phyloP scores from a whole-genome alignment of 2,329 filamentous ascomycete species.

The Trichoderma afroharzianum region DNA sequence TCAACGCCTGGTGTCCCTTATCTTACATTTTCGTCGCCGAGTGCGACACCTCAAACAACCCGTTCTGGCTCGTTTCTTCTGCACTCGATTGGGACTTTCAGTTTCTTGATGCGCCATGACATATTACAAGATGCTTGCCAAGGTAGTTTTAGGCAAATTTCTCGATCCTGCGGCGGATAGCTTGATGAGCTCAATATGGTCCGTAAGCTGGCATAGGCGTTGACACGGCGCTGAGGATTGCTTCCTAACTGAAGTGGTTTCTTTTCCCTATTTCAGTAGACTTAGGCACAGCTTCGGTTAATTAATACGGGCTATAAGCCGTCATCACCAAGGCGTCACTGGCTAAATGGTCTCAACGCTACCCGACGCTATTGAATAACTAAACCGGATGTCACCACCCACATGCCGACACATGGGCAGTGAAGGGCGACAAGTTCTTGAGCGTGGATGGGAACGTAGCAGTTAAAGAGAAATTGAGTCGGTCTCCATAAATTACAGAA shows the following conservation, averaged over 20 bases:
- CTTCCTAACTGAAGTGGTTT: background rate
- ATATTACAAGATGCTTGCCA: background rate
- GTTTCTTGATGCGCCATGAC: background rate
- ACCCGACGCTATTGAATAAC: background rate
- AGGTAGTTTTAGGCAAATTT: background rate
- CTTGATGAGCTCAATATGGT: background rate
- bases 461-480: background rate
- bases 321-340: background rate
- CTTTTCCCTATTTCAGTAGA: background rate
- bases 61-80: background rate
- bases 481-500: background rate
- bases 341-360: background rate
- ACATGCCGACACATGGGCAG: background rate
- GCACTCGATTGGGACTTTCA: background rate
- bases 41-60: slow-evolving; percentile 2
- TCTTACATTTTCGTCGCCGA: slow-evolving; percentile 10
- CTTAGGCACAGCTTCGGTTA: slow-evolving; percentile 9
- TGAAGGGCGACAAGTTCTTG: background rate
- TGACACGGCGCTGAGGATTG: background rate
- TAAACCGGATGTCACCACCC: background rate
- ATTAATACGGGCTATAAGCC: background rate
- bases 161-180: background rate
- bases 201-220: background rate
- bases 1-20: background rate
- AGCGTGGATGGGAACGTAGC: background rate